Percentiles rank a stretch among this genome's conserved stretches.
Evolutionary conservation across 371 early-diverging fungal genomes (phyloP).

Genomic region (Pancytospora philotis): DNA sequence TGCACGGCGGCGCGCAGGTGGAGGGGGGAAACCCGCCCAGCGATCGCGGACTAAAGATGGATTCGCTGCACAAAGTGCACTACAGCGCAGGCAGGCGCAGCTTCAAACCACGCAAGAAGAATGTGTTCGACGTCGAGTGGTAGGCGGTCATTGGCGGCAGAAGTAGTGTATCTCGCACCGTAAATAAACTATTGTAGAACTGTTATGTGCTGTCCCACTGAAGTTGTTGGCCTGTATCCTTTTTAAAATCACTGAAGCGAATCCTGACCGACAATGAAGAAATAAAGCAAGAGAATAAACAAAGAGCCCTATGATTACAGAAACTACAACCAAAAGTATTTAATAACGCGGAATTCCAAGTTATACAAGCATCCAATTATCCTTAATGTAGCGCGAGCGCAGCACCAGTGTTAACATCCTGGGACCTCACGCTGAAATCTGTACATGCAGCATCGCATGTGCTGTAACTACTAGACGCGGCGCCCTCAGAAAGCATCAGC

Average conservation of each 20-base stretch:
- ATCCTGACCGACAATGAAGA: background rate
- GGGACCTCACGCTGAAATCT: background rate
- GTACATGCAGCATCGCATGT: background rate
- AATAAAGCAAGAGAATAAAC: background rate
- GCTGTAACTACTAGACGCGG: background rate
- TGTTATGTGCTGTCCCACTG: background rate
- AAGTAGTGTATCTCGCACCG: too few relatives aligned
- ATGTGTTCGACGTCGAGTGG: background rate
- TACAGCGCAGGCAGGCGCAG: background rate
- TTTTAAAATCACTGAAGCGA: background rate
- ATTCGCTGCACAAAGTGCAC: background rate
- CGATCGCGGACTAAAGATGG: background rate
- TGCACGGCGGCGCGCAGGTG: slow-evolving; percentile 45
- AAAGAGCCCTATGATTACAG: background rate
- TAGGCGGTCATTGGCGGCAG: background rate
- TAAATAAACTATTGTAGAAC: background rate
- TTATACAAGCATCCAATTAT: too few relatives aligned
- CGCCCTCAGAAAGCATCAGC: background rate
- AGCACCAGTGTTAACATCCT: too few relatives aligned
- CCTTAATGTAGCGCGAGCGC: too few relatives aligned
- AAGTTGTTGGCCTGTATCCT: background rate
- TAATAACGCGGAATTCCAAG: too few relatives aligned
- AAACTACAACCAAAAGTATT: too few relatives aligned
- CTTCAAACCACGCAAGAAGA: background rate
- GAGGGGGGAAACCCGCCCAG: background rate